Evolutionary conservation across 129 eudicot genomes (phyloP).

Genomic region (Artemisia argyi): DNA sequence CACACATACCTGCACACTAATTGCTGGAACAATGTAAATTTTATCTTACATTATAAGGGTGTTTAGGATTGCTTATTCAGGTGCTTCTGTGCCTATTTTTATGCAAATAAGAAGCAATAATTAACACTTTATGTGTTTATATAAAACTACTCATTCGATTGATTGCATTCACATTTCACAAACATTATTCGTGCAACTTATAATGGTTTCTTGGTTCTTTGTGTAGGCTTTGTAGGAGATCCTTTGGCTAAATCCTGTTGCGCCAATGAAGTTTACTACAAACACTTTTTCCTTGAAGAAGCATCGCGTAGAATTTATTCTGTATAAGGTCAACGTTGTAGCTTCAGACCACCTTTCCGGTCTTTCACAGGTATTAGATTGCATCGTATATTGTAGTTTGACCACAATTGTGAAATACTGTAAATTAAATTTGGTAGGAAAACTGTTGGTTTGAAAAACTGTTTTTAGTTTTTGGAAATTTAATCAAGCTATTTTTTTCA

Average conservation of each 20-base stretch:
- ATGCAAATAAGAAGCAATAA: too few relatives aligned
- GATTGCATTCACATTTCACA: neutral
- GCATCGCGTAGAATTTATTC: conserved; percentile 76
- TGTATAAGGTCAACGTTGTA: conserved; percentile 66
- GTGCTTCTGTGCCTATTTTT: too few relatives aligned
- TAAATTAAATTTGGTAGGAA: too few relatives aligned
- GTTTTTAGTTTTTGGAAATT: too few relatives aligned
- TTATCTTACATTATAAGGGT: neutral
- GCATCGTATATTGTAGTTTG: conserved; percentile 15
- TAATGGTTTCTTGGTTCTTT: conserved; percentile 26
- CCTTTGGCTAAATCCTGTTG: conserved; percentile 82
- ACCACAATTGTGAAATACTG: neutral
- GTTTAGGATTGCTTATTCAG: neutral
- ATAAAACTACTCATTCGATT: too few relatives aligned
- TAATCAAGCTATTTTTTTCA: too few relatives aligned
- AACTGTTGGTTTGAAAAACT: too few relatives aligned
- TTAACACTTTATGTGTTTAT: too few relatives aligned
- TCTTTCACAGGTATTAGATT: conserved; percentile 67
- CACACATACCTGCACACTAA: conserved; percentile 43
- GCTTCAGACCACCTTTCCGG: conserved; percentile 61
- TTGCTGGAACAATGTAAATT: conserved; percentile 44
- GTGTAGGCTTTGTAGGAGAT: conserved; percentile 77
- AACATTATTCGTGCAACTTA: conserved; percentile 1
- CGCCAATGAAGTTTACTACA: conserved; percentile 45
- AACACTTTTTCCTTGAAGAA: conserved; percentile 49